A percentile compares a stretch with the other conserved stretches of the same genome.
These are phyloP conservation scores for Neonectria neomacrospora DNA, from an alignment of 2,329 filamentous ascomycete species.

Conservation along the genomic window DNA sequence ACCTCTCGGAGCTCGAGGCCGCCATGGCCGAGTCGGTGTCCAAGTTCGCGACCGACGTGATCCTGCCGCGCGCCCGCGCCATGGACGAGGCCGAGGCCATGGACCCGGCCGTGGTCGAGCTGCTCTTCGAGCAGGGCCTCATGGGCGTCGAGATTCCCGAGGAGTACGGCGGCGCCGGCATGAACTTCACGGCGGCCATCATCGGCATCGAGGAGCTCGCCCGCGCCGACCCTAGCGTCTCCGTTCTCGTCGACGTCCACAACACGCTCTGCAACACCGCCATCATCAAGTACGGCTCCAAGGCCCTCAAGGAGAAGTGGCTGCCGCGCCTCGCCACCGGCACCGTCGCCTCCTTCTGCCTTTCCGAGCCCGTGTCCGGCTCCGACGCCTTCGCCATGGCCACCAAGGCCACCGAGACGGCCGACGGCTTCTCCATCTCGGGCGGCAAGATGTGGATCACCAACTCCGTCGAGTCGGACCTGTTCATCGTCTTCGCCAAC, in stretches of 20 bases:
- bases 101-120: constrained; percentile 88
- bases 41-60: constrained; percentile 89
- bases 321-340: constrained; percentile 90
- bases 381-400: constrained; percentile 96
- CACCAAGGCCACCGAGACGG: constrained; percentile 87
- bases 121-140: constrained; percentile 95
- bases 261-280: constrained; percentile 98
- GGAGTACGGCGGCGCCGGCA: constrained; percentile 94
- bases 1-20: constrained; percentile 88
- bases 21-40: constrained; percentile 91
- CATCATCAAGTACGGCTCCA: constrained; percentile 84
- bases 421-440: constrained; percentile 84
- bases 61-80: constrained; percentile 90
- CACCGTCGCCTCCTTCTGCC: constrained; percentile 91
- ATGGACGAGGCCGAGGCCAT: constrained; percentile 98
- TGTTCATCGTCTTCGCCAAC: constrained; percentile 99
- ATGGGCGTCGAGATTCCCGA: constrained; percentile 99
- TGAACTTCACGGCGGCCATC: constrained; percentile 98
- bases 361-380: constrained; percentile 91
- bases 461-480: constrained; percentile 90
- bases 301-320: constrained; percentile 83
- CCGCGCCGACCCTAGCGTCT: constrained; percentile 92
- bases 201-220: constrained; percentile 97
- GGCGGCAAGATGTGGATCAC: constrained; percentile 99
- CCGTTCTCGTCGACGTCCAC: constrained; percentile 95